phyloP scores from a whole-genome alignment of 2,329 filamentous ascomycete species.

The Diaporthe destruens region DNA sequence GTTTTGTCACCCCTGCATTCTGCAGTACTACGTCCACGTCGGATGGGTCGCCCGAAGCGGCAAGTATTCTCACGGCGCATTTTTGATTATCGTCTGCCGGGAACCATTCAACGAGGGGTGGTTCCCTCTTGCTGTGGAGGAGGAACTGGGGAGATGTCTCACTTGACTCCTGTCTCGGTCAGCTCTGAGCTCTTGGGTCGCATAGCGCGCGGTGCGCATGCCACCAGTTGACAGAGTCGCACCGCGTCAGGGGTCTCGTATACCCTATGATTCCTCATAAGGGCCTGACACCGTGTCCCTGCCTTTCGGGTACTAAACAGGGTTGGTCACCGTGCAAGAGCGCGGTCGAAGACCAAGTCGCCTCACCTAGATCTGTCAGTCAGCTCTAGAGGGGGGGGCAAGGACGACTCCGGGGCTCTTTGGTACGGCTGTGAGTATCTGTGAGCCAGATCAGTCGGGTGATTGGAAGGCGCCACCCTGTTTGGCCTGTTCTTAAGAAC shows the following conservation, averaged over 20 bases:
- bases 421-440: neutral
- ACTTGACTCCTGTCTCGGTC: neutral
- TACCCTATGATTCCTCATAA: neutral
- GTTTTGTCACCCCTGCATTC: constrained; percentile 11
- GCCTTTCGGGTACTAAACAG: neutral
- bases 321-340: neutral
- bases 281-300: neutral
- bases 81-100: neutral
- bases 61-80: constrained; percentile 19
- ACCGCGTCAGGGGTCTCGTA: constrained; percentile 21
- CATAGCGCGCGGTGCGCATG: neutral
- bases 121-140: neutral
- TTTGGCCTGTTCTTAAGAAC: too few relatives aligned
- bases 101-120: constrained; percentile 1
- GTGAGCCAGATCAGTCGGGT: neutral
- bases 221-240: neutral
- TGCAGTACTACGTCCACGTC: constrained; percentile 11
- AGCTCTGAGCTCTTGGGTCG: neutral
- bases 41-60: constrained; percentile 12
- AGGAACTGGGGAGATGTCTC: neutral
- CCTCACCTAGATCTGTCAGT: neutral
- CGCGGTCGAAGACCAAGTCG: neutral
- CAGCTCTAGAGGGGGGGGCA: neutral
- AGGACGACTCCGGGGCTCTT: neutral
- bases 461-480: neutral